Conservation (phyloP, 2,329 filamentous ascomycete species). For the Aspergillus pseudonomiae region DNA sequence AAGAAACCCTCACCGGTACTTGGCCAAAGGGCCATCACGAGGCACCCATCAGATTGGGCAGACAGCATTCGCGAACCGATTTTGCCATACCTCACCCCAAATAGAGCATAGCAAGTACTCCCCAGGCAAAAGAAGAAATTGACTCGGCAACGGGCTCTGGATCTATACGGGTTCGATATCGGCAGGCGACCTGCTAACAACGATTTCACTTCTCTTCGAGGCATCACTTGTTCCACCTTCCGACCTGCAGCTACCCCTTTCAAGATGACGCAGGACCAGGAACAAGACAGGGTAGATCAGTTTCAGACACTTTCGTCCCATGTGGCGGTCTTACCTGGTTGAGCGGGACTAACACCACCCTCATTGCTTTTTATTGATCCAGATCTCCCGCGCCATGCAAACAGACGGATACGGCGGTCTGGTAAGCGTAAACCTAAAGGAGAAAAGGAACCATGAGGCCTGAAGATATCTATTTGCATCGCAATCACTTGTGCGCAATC, state of each 20-base stretch:
- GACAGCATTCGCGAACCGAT: conserved; percentile 18
- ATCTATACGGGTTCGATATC: conserved; percentile 4
- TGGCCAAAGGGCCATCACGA: conserved; percentile 24
- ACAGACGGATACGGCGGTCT: conserved; percentile 29
- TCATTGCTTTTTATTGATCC: conserved; percentile 15
- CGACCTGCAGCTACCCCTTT: conserved; percentile 32
- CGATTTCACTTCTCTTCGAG: conserved; percentile 27
- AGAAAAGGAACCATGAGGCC: conserved; percentile 7
- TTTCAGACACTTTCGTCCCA: conserved; percentile 31
- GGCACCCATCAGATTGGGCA: conserved; percentile 21
- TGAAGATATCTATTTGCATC: conserved; percentile 16
- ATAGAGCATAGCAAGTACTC: conserved; percentile 22
- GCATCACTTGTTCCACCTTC: conserved; percentile 34
- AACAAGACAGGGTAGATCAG: conserved; percentile 25
- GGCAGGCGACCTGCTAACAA: neutral
- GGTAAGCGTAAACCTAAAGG: conserved; percentile 13
- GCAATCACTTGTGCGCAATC: conserved; percentile 7
- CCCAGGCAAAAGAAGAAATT: conserved; percentile 10
- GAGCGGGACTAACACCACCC: conserved; percentile 16
- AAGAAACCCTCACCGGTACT: conserved; percentile 23
- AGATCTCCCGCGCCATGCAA: conserved; percentile 28
- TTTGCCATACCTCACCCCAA: conserved; percentile 24
- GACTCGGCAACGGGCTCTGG: conserved; percentile 17
- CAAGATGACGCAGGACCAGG: conserved; percentile 22
- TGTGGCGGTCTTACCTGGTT: conserved; percentile 33